Percentiles rank a stretch among this genome's conserved stretches.
phyloP scores from a whole-genome alignment of 2,329 filamentous ascomycete genomes.

The Calonectria multiphialidica region DNA sequence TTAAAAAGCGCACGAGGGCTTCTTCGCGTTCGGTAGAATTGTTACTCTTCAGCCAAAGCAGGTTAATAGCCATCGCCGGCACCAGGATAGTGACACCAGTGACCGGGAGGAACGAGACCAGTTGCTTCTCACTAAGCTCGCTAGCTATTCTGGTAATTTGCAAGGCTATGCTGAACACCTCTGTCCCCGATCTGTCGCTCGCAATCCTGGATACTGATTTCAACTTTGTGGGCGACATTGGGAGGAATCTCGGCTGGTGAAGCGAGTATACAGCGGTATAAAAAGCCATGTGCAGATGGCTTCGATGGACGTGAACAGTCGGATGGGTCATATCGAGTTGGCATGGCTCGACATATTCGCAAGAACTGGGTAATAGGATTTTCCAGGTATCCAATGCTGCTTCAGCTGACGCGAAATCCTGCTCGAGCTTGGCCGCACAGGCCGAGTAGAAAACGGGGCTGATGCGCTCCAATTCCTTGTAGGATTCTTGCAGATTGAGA shows the following conservation, averaged over 20 bases:
- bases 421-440: not conserved
- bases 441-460: not conserved
- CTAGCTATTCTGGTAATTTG: not conserved
- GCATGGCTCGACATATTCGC: not conserved
- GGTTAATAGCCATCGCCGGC: not conserved
- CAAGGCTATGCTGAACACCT: not conserved
- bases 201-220: not conserved
- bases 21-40: not conserved
- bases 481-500: not conserved
- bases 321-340: not conserved
- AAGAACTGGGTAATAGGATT: not conserved
- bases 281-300: not conserved
- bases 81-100: slow-evolving; percentile 1
- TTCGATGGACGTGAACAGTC: not conserved
- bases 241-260: not conserved
- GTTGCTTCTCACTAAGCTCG: not conserved
- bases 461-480: not conserved
- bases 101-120: not conserved
- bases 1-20: not conserved
- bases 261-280: not conserved
- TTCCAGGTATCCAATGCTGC: not conserved
- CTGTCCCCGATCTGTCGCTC: not conserved
- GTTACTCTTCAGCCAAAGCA: not conserved
- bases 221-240: not conserved
- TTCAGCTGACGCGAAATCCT: not conserved